Evolutionary conservation across 352 stramenopile genomes (phyloP).

Genomic region (Phytophthora vignae): DNA sequence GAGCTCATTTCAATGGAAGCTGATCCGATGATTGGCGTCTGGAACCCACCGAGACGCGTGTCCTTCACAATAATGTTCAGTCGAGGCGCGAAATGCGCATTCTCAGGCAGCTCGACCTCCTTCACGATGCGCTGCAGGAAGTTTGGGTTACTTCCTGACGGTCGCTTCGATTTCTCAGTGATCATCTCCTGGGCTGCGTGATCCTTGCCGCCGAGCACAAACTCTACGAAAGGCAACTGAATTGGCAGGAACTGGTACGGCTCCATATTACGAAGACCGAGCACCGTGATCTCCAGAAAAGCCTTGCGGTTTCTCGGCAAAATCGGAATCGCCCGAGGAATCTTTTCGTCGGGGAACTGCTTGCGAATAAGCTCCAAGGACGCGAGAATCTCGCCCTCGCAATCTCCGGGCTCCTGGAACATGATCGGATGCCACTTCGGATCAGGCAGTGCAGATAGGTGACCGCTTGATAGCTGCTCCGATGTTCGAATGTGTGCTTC

Average conservation of each 20-base stretch:
- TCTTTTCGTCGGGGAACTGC: conserved; percentile 67
- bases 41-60: conserved; percentile 87
- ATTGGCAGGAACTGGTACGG: conserved; percentile 92
- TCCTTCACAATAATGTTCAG: conserved; percentile 93
- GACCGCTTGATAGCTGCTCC: conserved; percentile 56
- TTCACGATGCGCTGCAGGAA: conserved; percentile 92
- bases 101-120: conserved; percentile 85
- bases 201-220: conserved; percentile 87
- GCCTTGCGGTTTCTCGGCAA: conserved; percentile 72
- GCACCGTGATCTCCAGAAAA: conserved; percentile 86
- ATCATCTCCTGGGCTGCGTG: conserved; percentile 86
- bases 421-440: conserved; percentile 82
- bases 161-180: conserved; percentile 87
- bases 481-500: conserved; percentile 78
- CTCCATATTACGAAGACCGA: conserved; percentile 88
- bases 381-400: conserved; percentile 83
- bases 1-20: conserved; percentile 86
- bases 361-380: conserved; percentile 82
- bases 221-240: conserved; percentile 89
- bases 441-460: conserved; percentile 56
- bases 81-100: conserved; percentile 88
- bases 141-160: conserved; percentile 87
- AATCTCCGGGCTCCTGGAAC: conserved; percentile 80
- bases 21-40: conserved; percentile 85
- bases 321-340: conserved; percentile 64